Evolutionary conservation across 768 basidiomycete genomes (phyloP).

Genomic region (Lepiota subincarnata): DNA sequence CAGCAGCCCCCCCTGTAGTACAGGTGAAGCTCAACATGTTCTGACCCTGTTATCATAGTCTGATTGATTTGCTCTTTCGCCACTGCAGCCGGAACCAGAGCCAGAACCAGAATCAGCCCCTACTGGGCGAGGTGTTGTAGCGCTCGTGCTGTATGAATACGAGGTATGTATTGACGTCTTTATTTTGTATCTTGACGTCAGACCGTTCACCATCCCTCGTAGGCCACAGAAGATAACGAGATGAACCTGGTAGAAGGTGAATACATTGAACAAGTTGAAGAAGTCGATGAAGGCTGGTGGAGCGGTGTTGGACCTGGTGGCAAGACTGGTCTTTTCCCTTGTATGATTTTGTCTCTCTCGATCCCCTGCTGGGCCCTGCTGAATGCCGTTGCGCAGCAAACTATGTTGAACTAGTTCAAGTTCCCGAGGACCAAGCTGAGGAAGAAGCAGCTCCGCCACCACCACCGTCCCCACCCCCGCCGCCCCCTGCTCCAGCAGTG

Average conservation of each 20-base stretch:
- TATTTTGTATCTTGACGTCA: neutral
- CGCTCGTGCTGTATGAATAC: conserved; percentile 79
- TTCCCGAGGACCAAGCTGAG: conserved; percentile 32
- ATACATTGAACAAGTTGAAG: conserved; percentile 75
- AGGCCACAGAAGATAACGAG: conserved; percentile 87
- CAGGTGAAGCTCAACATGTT: neutral
- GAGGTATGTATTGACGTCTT: conserved; percentile 39
- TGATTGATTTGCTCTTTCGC: conserved; percentile 28
- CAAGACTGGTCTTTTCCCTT: conserved; percentile 81
- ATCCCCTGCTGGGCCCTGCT: neutral
- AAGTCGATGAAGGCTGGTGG: conserved; percentile 93
- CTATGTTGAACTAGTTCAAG: conserved; percentile 77
- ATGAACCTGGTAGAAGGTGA: conserved; percentile 79
- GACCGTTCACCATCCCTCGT: neutral
- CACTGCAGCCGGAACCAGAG: conserved; percentile 34
- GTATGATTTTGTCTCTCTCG: conserved; percentile 34
- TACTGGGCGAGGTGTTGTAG: conserved; percentile 51
- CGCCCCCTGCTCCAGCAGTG: conserved; percentile 46
- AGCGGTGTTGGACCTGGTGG: conserved; percentile 67
- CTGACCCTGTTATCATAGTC: too few species aligned
- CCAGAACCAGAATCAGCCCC: conserved; percentile 21
- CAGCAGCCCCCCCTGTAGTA: conserved; percentile 18
- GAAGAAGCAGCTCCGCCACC: conserved; percentile 38
- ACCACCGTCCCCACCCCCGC: conserved; percentile 56
- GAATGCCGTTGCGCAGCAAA: conserved; percentile 48